Evolutionary conservation across 139 green algal genomes (phyloP).

Genomic region (Dunaliella primolecta): DNA sequence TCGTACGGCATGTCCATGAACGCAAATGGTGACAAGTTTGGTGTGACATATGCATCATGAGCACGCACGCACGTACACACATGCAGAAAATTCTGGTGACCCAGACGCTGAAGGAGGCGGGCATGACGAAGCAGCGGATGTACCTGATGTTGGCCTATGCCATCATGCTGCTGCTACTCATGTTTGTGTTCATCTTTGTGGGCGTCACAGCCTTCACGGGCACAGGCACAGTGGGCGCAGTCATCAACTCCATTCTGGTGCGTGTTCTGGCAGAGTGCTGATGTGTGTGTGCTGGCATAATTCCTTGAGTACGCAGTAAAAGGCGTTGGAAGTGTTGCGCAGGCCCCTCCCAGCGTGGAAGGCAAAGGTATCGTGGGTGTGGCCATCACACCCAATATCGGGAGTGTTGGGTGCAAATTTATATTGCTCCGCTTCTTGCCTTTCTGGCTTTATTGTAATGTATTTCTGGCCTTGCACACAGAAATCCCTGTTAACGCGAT

Average conservation of each 20-base stretch:
- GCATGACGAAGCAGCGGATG: conserved; percentile 32
- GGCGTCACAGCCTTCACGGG: conserved; percentile 45
- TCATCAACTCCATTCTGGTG: conserved; percentile 41
- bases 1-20: too few relatives aligned
- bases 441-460: neutral
- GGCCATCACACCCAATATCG: neutral
- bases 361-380: too few relatives aligned
- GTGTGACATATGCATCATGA: too few relatives aligned
- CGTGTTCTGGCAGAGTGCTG: conserved; percentile 2
- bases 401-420: neutral
- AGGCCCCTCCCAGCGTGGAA: too few relatives aligned
- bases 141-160: conserved; percentile 39
- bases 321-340: neutral
- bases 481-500: too few relatives aligned
- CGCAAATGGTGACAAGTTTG: too few relatives aligned
- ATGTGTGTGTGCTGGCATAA: neutral
- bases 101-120: conserved; percentile 21
- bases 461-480: too few relatives aligned
- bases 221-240: conserved; percentile 30
- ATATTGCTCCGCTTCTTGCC: neutral
- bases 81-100: conserved; percentile 26
- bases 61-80: neutral
- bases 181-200: conserved; percentile 50
- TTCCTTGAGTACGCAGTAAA: neutral
- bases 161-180: conserved; percentile 33